Base-by-base conservation (phyloP, 768 basidiomycete species). In the Agrocybe praecox region DNA sequence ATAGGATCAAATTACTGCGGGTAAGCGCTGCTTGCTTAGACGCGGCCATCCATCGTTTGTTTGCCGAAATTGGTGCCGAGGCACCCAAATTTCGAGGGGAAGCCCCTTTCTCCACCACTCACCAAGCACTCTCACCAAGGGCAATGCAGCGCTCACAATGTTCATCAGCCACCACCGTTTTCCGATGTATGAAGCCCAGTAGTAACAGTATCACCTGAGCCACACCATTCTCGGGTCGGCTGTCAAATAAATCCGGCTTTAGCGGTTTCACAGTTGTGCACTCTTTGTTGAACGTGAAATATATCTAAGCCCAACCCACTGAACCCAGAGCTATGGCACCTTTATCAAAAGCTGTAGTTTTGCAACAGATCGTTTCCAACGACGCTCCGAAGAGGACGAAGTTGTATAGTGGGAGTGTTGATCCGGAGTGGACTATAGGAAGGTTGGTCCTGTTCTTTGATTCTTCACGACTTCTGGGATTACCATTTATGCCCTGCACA, bases 381-480 rank as follows among this genome's bases (percentile, higher is more conserved):
- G 55, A 54, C 36, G 42, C 22, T 29, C 45, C 57, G 14, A 23
- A 49, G 34, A 19, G 53, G 8, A 42, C 49, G n/a, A 48, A 42
- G 26, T 55, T 68, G 7, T 79, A 73, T 46, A 50, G 50, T 8
- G 82, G 82, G 18, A 60, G 69, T 22, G 70, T 83, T 29, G 80
- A 84, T 56, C 59, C 73, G 17, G 72, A 75, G 6, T 85, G 83
- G 84, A 45, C 68, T 6, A 60, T 83, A 45, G 71, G 69, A 48
- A 73, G 74, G 83, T 82, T 62, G 63, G 80, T 73, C 18, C 24
- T 23, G 14, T 10, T 33, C 29, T 34, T 29, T 22, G 12, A 42
- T 4, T 8, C 18, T 46, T 17, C 48, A 19, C 17, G 21, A 50
- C 46, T 46, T 43, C 50, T 17, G 47, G 36, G 23, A 47, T 36